phyloP scores from a whole-genome alignment of 2,329 filamentous ascomycete genomes.

The Alternaria novae-zelandiae region DNA sequence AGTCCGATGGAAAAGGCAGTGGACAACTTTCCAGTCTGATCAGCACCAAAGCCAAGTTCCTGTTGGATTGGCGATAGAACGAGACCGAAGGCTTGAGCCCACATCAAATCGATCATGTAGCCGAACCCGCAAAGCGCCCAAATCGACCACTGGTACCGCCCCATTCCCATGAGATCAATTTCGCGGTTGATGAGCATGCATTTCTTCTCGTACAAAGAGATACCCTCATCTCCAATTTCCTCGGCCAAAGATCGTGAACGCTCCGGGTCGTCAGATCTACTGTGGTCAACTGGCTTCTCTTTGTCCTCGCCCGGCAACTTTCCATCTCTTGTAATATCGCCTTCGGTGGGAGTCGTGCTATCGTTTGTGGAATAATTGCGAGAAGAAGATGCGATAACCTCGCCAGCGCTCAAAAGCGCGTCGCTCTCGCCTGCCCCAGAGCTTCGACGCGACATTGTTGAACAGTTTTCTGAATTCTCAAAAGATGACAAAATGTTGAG shows the following conservation, averaged over 20 bases:
- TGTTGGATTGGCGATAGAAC: constrained; percentile 62
- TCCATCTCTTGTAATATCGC: neutral
- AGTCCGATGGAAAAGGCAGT: constrained; percentile 62
- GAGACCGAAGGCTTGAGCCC: constrained; percentile 65
- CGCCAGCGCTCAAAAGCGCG: constrained; percentile 5
- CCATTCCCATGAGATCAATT: constrained; percentile 61
- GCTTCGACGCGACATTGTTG: constrained; percentile 6
- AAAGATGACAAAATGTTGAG: neutral
- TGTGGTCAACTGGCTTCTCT: neutral
- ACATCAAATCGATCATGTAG: constrained; percentile 63
- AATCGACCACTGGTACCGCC: constrained; percentile 60
- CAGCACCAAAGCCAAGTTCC: constrained; percentile 60
- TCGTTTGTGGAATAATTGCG: constrained; percentile 13
- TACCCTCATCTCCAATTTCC: constrained; percentile 18
- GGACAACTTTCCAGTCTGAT: constrained; percentile 59
- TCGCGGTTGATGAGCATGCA: constrained; percentile 55
- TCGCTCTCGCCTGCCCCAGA: constrained; percentile 4
- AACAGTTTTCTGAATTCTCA: neutral
- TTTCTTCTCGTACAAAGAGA: constrained; percentile 52
- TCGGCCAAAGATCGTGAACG: constrained; percentile 2
- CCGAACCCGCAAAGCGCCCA: constrained; percentile 63
- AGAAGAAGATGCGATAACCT: constrained; percentile 8
- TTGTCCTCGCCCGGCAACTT: neutral
- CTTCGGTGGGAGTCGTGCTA: neutral
- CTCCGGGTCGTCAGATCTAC: neutral